Conservation (phyloP, 805 yeast genomes). For the Kodamaea kaohsiungensis region DNA sequence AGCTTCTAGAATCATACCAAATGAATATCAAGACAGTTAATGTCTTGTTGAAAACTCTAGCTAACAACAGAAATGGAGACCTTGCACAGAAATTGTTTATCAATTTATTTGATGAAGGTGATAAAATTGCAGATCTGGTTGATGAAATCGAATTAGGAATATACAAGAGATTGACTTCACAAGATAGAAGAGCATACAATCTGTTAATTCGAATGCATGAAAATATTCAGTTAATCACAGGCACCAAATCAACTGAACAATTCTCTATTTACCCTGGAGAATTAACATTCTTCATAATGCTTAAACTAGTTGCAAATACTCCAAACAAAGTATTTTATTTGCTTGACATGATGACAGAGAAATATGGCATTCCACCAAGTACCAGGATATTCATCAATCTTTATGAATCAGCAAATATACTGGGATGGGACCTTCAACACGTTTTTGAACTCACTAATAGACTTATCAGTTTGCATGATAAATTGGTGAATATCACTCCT, state of each 20-base stretch:
- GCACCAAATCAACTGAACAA: neutral
- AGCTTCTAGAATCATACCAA: neutral
- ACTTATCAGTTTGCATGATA: conserved; percentile 3
- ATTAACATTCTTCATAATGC: conserved; percentile 25
- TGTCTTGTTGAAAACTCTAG: conserved; percentile 17
- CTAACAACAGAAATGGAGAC: conserved; percentile 3
- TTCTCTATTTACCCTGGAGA: conserved; percentile 24
- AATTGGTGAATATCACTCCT: conserved; percentile 1
- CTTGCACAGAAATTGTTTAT: conserved; percentile 11
- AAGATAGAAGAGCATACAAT: conserved; percentile 21
- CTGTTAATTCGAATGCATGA: conserved; percentile 17
- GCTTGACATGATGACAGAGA: conserved; percentile 19
- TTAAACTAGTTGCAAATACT: conserved; percentile 8
- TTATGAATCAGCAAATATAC: conserved; percentile 16
- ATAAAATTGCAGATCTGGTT: neutral
- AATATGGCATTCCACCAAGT: conserved; percentile 32
- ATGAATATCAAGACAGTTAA: conserved; percentile 2
- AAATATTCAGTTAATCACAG: conserved; percentile 15
- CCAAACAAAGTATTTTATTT: conserved; percentile 7
- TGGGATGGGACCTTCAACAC: conserved; percentile 1
- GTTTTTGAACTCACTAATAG: neutral
- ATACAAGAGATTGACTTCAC: conserved; percentile 22
- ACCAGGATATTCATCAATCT: conserved; percentile 27
- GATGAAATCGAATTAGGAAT: conserved; percentile 14
- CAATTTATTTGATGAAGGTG: conserved; percentile 6